phyloP scores from a whole-genome alignment of 306 rosid species.

The Calophaca sinica region DNA sequence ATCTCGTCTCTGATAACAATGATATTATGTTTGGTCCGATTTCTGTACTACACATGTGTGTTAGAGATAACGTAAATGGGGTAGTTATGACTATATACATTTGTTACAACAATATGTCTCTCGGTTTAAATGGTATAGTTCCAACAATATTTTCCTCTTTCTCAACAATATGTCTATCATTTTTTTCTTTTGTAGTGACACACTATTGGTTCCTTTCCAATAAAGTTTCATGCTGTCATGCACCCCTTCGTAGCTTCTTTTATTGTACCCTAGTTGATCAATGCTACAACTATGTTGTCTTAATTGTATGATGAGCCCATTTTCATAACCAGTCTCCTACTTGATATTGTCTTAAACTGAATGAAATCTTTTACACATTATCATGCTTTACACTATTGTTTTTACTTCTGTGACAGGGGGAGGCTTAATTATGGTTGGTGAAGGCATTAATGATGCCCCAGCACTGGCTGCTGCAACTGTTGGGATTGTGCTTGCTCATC shows the following conservation, averaged over 20 bases:
- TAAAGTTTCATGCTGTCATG: neutral
- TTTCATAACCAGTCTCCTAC: conserved; percentile 17
- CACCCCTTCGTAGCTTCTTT: neutral
- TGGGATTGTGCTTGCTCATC: conserved; percentile 95
- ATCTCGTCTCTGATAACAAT: conserved; percentile 7
- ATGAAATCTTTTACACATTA: conserved; percentile 24
- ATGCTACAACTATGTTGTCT: neutral
- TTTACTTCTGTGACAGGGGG: conserved; percentile 67
- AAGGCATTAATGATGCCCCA: conserved; percentile 97
- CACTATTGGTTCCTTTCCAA: conserved; percentile 1
- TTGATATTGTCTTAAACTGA: conserved; percentile 26
- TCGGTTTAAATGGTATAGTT: too few relatives aligned
- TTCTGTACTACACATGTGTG: conserved; percentile 27
- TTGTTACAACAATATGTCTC: too few relatives aligned
- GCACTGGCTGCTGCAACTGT: conserved; percentile 99
- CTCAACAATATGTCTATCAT: too few relatives aligned
- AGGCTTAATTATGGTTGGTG: conserved; percentile 97
- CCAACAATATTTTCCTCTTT: too few relatives aligned
- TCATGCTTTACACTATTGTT: conserved; percentile 17
- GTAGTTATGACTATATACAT: too few relatives aligned
- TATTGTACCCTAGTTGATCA: conserved; percentile 2
- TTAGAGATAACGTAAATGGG: neutral
- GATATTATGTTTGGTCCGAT: conserved; percentile 10
- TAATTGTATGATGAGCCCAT: conserved; percentile 1
- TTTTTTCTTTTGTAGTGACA: neutral